Base-by-base conservation (phyloP, 2,329 filamentous ascomycete species). In the Juglanconis sp. region DNA sequence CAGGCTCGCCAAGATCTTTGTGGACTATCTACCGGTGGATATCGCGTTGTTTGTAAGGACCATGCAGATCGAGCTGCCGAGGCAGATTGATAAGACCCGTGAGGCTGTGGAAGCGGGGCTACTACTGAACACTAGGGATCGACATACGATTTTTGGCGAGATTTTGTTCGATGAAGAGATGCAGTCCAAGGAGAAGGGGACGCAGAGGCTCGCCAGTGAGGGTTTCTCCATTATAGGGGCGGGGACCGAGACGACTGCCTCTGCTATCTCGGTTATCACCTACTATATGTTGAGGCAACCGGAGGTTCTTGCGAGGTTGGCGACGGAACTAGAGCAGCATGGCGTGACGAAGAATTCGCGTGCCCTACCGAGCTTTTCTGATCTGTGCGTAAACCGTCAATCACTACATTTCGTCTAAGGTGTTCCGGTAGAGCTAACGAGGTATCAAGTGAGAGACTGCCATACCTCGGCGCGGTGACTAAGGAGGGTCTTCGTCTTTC, bases 321-420 rank as follows among this genome's bases (percentile, higher is more conserved):
- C 5, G 5, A 34, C 53, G 75, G 75, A 60, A 80, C 77, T 47
- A 70, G 72, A 8, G 73, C 70, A 47, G 74, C 72, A 60, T 78
- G 80, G 49, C 31, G 57, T 47, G 56, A 61, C 54, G 3, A 42
- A 44, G n/a, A 31, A 51, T 10, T 49, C 53, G 35, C 49, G 54
- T 32, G 48, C 24, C 4, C 13, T 61, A 31, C 53, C 59, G 7
- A 49, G 30, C 9, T 34, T 32, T 15, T 9, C 10, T 49, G 47
- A 61, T 17, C 24, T 61, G 49, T 55, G 15, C 15, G 44, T 47
- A 13, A 13, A 4, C 5, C 38, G 53, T 13, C 35, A 48, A 2
- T 34, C 58, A 3, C 10, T 32, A 2, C 36, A 53, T 9, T 15
- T 30, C n/a, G 47, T 53, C 5, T 9, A 53, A 49, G 34, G 47